Evolutionary conservation across 495 filamentous ascomycete genomes (phyloP), one percentile per base, ranked within the genome.

Genomic region (Parachaetomium inaequale): DNA sequence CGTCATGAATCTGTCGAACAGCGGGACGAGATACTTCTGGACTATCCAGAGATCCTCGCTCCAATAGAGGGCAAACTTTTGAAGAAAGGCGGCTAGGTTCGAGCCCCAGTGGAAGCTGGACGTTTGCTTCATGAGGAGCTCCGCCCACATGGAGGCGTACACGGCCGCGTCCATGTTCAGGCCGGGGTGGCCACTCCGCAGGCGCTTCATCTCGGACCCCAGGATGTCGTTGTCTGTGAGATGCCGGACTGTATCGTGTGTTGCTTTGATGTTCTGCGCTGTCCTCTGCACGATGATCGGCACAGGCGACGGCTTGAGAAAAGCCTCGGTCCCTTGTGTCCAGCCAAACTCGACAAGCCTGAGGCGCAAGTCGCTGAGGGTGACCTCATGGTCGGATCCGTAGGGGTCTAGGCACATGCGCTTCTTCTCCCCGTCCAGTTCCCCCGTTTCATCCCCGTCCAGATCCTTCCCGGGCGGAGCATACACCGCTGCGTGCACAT

Each of bases 331-430:
- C 4, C 87, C 79, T 3, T 69, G 59, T 6, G 82, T 74, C 43
- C 87, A 82, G 11, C 89, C 90, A 59, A 91, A 79, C 43, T 84
- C 80, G 50, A 74, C 72, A 19, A 96, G 75, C 59, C 85, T 80
- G n/a, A 68, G 73, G 59, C 82, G 75, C 26, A 96, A 77, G 59
- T 83, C 79, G 4, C 75, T 72, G 4, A 85, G 67, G 0, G 82
- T 77, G 0, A 89, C 83, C 74, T 95, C 92, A 8, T 79, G 69
- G 38, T 85, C 81, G 17, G 84, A 87, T 51, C 85, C 81, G 70
- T 88, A 96, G 1, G 92, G 93, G 67, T 97, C 91, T 62, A 96
- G 76, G 72, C 90, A 95, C 82, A 95, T 91, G 10, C 77, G 78
- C 55, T 82, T 73, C 14, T 74, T 74, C 42, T 71, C 66, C n/a